Evolutionary conservation across 164 flowering plant genomes (phyloP), one percentile per base, ranked within the genome.

Genomic region (Tinospora cordifolia): DNA sequence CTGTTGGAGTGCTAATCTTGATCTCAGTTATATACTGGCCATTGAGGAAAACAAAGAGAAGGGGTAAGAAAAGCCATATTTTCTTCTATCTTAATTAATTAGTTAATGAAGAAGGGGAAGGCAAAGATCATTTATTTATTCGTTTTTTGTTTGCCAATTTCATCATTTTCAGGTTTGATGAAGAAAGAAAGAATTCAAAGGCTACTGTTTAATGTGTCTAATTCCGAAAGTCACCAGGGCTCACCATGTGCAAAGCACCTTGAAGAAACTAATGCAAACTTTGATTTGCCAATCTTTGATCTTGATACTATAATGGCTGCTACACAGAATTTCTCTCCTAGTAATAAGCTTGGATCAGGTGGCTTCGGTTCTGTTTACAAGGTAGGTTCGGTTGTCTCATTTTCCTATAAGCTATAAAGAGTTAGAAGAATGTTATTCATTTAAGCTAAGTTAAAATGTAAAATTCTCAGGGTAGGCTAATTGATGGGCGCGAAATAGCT

Each of bases 281-380:
- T 54, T 27, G 69, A 66, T 12, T 40, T 65, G 4, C 54, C 44
- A 6, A 34, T 64, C 9, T 51, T 41, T 38, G 34, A 44, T 47
- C 13, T 71, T 19, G 41, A 38, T 19, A 11, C 5, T 10, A 26
- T 79, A 25, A 39, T 68, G 19, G 44, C 63, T 14, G 78, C 79
- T 0, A 78, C 81, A 0, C 44, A 72, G 1, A 71, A 74, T 38
- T 81, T 81, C 60, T 74, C 78, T 4, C 6, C 2, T 0, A 27
- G 19, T 6, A 78, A 76, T 59, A 78, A 60, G 62, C 65, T 81
- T 38, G 83, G 83, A 46, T 70, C 64, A 57, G 81, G 83, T 59
- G 83, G 83, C 4, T 81, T 81, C 71, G 79, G 79, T 8, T 25
- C 76, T 26, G 81, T 79, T 39, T 79, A 74, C 54, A 76, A 72